A percentile compares a stretch with the other conserved stretches of the same genome.
Conservation (phyloP, 1,284 basidiomycete genomes). For the Papiliotrema laurentii region DNA sequence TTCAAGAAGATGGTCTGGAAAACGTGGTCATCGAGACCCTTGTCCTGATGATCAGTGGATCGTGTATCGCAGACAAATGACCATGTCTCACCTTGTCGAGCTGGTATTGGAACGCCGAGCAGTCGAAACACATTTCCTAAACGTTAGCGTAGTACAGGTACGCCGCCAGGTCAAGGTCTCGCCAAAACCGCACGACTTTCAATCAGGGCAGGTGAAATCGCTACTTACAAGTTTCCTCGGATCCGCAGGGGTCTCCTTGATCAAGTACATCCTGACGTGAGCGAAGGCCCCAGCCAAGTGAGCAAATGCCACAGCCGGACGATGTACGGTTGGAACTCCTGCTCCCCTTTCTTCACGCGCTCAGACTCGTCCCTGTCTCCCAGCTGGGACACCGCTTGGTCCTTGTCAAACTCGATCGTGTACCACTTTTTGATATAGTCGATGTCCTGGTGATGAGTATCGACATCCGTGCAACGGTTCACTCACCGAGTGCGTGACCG, state of each 20-base stretch:
- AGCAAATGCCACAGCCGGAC: not conserved
- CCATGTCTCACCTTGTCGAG: constrained; percentile 26
- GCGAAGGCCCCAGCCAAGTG: not conserved
- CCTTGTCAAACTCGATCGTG: constrained; percentile 33
- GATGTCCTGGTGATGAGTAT: constrained; percentile 25
- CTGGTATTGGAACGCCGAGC: constrained; percentile 42
- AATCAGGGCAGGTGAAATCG: too few relatives aligned
- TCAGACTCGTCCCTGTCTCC: constrained; percentile 34
- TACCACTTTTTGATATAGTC: constrained; percentile 44
- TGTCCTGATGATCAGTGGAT: not conserved
- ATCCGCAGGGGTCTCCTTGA: constrained; percentile 37
- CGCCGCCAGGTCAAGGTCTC: not conserved
- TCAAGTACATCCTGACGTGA: constrained; percentile 38
- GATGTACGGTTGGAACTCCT: constrained; percentile 38
- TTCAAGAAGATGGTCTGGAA: constrained; percentile 54
- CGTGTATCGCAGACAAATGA: too few relatives aligned
- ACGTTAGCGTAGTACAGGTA: not conserved
- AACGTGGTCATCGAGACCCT: constrained; percentile 44
- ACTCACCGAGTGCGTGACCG: constrained; percentile 40
- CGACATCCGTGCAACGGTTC: too few relatives aligned
- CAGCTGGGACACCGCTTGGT: constrained; percentile 25
- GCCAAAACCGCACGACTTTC: too few relatives aligned
- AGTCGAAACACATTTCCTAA: constrained; percentile 46
- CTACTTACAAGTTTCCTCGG: constrained; percentile 35
- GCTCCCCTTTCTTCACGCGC: constrained; percentile 28